Percentiles rank a stretch among this genome's conserved stretches.
Conservation (phyloP, 192 early-diverging fungal species). For the Coemansia sp. region DNA sequence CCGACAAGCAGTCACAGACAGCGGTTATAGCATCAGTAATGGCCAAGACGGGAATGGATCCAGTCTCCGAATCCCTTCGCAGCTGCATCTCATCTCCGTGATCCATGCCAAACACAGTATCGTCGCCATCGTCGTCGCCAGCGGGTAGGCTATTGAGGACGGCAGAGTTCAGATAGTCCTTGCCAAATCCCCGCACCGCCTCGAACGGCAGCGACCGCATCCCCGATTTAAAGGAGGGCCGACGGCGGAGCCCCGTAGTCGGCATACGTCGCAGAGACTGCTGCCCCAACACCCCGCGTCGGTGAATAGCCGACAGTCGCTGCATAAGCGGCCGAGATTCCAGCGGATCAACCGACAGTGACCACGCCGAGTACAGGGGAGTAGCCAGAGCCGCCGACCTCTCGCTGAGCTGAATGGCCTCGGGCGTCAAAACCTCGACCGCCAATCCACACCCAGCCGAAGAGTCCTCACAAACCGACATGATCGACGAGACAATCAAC, state of each 20-base stretch:
- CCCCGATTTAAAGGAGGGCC: neutral
- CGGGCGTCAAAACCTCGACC: conserved; percentile 43
- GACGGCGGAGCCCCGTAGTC: neutral
- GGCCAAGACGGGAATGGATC: conserved; percentile 5
- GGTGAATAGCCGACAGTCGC: conserved; percentile 7
- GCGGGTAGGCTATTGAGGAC: conserved; percentile 28
- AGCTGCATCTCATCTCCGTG: neutral
- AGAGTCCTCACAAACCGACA: conserved; percentile 7
- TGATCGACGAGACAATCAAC: conserved; percentile 55
- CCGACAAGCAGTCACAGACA: conserved; percentile 21
- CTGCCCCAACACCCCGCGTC: neutral
- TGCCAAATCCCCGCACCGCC: conserved; percentile 37
- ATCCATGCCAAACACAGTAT: neutral
- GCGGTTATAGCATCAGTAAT: conserved; percentile 21
- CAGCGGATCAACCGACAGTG: conserved; percentile 43
- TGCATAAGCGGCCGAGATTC: conserved; percentile 30
- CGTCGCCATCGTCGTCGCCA: conserved; percentile 1
- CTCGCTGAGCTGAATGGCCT: conserved; percentile 16
- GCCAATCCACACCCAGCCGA: conserved; percentile 5
- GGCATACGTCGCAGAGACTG: neutral
- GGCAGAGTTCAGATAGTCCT: conserved; percentile 45
- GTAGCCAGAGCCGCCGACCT: conserved; percentile 26
- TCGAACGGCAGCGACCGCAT: conserved; percentile 4
- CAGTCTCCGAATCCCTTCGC: conserved; percentile 20
- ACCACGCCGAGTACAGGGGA: conserved; percentile 39